Conservation (phyloP, 345 rosid genomes). For the Atalantia buxifolia region DNA sequence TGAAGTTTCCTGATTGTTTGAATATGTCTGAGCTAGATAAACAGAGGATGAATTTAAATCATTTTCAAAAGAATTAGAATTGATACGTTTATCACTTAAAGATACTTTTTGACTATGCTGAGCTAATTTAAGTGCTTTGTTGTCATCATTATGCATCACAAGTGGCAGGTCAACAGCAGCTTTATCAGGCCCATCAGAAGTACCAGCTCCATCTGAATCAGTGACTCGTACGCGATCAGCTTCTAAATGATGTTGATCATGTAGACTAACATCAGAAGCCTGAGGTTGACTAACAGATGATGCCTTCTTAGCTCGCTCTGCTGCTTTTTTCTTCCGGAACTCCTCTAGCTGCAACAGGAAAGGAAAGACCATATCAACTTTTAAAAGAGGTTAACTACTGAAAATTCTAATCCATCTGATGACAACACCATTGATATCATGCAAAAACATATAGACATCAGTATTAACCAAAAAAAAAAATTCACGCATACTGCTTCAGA, state of each 20-base stretch:
- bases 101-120: conserved; percentile 30
- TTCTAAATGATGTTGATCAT: conserved; percentile 37
- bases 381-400: background rate
- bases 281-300: conserved; percentile 33
- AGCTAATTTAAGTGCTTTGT: conserved; percentile 14
- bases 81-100: conserved; percentile 20
- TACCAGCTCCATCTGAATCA: conserved; percentile 53
- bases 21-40: conserved; percentile 22
- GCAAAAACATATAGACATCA: background rate
- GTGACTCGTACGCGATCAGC: conserved; percentile 26
- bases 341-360: conserved; percentile 71
- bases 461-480: background rate
- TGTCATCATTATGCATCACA: conserved; percentile 14
- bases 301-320: conserved; percentile 73
- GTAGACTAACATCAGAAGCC: conserved; percentile 32
- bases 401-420: background rate
- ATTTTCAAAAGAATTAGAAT: conserved; percentile 20
- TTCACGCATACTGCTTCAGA: background rate
- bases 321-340: conserved; percentile 95
- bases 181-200: conserved; percentile 36
- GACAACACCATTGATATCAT: background rate
- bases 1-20: conserved; percentile 29
- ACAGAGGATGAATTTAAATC: conserved; percentile 31
- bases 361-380: background rate
- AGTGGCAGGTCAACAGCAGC: conserved; percentile 17